phyloP scores from a whole-genome alignment of 2,329 filamentous ascomycete species.

The Fusarium keratoplasticum region DNA sequence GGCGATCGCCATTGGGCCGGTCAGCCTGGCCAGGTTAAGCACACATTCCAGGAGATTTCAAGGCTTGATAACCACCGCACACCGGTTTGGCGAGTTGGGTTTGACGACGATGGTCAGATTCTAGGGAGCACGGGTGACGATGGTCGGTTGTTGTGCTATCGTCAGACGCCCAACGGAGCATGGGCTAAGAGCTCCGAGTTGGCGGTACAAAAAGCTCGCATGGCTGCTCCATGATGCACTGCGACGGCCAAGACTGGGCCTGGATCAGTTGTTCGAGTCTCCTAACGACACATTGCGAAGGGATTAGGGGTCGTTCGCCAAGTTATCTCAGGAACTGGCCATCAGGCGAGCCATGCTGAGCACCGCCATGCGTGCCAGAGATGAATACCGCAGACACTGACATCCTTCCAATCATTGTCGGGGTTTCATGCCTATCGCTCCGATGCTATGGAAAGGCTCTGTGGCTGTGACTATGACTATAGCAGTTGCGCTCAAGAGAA shows the following conservation, averaged over 20 bases:
- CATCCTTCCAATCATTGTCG: neutral
- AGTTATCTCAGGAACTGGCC: neutral
- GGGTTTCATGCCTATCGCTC: neutral
- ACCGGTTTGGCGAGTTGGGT: slow-evolving; percentile 81
- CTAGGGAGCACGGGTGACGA: slow-evolving; percentile 83
- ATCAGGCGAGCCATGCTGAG: neutral
- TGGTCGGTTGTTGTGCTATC: slow-evolving; percentile 72
- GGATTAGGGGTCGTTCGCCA: neutral
- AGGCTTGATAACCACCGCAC: slow-evolving; percentile 75
- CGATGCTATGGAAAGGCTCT: neutral
- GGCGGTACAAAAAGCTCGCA: slow-evolving; percentile 66
- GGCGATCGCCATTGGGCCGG: slow-evolving; percentile 66
- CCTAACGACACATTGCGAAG: neutral
- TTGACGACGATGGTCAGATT: slow-evolving; percentile 77
- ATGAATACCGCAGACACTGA: neutral
- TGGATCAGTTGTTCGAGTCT: neutral
- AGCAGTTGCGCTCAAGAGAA: neutral
- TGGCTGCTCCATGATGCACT: slow-evolving; percentile 56
- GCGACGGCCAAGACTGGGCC: neutral
- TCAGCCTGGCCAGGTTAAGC: slow-evolving; percentile 73
- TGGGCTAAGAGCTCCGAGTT: slow-evolving; percentile 73
- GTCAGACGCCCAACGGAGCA: slow-evolving; percentile 66
- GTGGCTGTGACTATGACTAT: neutral
- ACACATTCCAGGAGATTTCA: slow-evolving; percentile 72
- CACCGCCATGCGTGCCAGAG: neutral